Evolutionary conservation across 768 basidiomycete species (phyloP), one percentile per base, ranked within the genome.

Genomic region (Tulasnella calospora): DNA sequence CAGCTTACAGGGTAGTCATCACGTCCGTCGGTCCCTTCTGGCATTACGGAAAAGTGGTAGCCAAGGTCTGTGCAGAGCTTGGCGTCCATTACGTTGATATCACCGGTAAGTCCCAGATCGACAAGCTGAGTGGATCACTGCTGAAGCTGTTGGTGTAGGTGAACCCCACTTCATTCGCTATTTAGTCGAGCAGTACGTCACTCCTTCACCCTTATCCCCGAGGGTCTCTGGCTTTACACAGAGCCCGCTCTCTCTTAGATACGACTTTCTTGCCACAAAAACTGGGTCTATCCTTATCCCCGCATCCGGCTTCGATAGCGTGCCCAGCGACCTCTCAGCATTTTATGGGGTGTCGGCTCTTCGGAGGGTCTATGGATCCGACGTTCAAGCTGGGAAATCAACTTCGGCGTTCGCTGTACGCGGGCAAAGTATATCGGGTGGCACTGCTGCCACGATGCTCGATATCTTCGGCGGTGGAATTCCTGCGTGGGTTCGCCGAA

Each of bases 11-110:
- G 70, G 91, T 95, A 27, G 89, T 96, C 76, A 90, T 95, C 78
- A 94, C 92, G 81, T 85, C 90, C 40, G 89, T 92, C 41, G 94
- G 94, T 0, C 93, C 94, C 1, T 95, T 88, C 82, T 91, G 89
- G 88, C 82, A 83, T 8, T 92, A 88, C 85, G 92, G 94, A 3
- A 90, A 90, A n/a, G 87, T 89, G 12, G 91, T 95, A 17, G 92
- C 94, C 27, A 82, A 83, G 90, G 91, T 92, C 5, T 97, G 95
- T 80, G 92, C 91, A 6, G 85, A 85, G 46, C 85, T 92, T 78
- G 91, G 92, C 7, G 88, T 89, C 9, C 94, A 96, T 84, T 97
- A 97, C 83, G 90, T 95, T 36, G 96, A 98, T 84, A 85, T 96
- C 44, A 90, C 92, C 1, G 92, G 73, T 80, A 27, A 17, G 75